Evolutionary conservation across 2,329 filamentous ascomycete genomes (phyloP).

Genomic region (Aureobasidium mangrovei): DNA sequence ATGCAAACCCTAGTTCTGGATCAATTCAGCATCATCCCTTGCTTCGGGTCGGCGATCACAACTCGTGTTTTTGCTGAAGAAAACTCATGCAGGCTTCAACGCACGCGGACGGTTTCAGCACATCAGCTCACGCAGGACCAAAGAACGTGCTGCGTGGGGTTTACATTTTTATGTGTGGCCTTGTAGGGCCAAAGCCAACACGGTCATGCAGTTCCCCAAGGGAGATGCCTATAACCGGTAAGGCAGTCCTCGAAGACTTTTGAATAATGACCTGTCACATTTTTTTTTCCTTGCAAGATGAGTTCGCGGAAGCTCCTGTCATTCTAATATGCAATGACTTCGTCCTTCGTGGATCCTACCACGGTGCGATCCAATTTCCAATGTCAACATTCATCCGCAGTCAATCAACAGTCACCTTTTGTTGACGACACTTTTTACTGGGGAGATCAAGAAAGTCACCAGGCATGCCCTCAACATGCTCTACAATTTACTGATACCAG

Average conservation of each 20-base stretch:
- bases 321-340: slow-evolving; percentile 9
- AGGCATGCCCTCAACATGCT: not conserved
- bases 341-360: slow-evolving; percentile 6
- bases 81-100: slow-evolving; percentile 10
- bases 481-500: not conserved
- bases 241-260: not conserved
- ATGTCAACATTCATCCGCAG: not conserved
- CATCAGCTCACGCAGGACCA: slow-evolving; percentile 12
- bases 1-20: slow-evolving; percentile 5
- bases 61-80: not conserved
- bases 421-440: not conserved
- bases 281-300: not conserved
- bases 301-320: not conserved
- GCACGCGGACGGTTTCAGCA: slow-evolving; percentile 12
- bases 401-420: slow-evolving; percentile 6
- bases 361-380: slow-evolving; percentile 3
- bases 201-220: slow-evolving; percentile 7
- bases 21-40: slow-evolving; percentile 7
- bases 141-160: slow-evolving; percentile 5
- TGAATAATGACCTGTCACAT: slow-evolving; percentile 9
- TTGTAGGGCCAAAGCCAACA: slow-evolving; percentile 7
- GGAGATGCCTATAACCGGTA: slow-evolving; percentile 4
- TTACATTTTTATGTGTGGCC: slow-evolving; percentile 5
- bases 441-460: not conserved
- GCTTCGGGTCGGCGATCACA: not conserved